Evolutionary conservation across 2,329 filamentous ascomycete species (phyloP).

Genomic region (Xylaria polymorpha): DNA sequence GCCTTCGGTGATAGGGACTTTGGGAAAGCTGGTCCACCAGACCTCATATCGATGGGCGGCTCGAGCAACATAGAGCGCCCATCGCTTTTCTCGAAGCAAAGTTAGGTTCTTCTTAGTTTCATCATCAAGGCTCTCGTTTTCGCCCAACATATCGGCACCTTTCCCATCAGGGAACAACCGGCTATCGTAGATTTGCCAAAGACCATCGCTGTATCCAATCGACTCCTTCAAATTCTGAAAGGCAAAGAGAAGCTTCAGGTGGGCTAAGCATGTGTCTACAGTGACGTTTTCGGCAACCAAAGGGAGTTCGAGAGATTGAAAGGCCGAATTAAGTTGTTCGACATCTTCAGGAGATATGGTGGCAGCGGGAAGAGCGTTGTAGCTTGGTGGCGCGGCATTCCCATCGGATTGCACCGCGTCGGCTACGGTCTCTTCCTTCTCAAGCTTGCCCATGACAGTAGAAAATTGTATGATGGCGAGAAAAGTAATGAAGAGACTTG

Average conservation of each 20-base stretch:
- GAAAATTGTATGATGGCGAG: background rate
- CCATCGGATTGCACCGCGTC: constrained; percentile 6
- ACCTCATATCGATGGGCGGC: constrained; percentile 74
- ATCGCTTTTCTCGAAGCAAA: constrained; percentile 75
- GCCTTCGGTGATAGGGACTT: constrained; percentile 49
- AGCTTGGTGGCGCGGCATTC: constrained; percentile 39
- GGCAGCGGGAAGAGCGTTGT: constrained; percentile 25
- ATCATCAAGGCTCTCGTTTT: constrained; percentile 46
- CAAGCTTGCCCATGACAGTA: constrained; percentile 26
- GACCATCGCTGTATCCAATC: constrained; percentile 72
- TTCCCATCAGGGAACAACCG: constrained; percentile 48
- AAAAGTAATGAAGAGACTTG: background rate
- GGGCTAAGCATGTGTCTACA: constrained; percentile 72
- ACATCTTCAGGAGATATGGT: constrained; percentile 35
- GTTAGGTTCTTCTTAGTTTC: constrained; percentile 59
- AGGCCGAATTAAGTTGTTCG: constrained; percentile 49
- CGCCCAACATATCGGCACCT: constrained; percentile 23
- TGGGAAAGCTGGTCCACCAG: constrained; percentile 67
- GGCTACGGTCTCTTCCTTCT: constrained; percentile 6
- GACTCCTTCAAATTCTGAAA: constrained; percentile 75
- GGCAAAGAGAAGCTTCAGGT: constrained; percentile 77
- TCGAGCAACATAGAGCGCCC: constrained; percentile 75
- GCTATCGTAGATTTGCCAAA: constrained; percentile 72
- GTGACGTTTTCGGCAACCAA: constrained; percentile 52
- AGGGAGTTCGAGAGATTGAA: constrained; percentile 54